Percentiles rank a stretch among this genome's conserved stretches.
phyloP scores from a whole-genome alignment of 148 eudicot species.

The Diospyros lotus region DNA sequence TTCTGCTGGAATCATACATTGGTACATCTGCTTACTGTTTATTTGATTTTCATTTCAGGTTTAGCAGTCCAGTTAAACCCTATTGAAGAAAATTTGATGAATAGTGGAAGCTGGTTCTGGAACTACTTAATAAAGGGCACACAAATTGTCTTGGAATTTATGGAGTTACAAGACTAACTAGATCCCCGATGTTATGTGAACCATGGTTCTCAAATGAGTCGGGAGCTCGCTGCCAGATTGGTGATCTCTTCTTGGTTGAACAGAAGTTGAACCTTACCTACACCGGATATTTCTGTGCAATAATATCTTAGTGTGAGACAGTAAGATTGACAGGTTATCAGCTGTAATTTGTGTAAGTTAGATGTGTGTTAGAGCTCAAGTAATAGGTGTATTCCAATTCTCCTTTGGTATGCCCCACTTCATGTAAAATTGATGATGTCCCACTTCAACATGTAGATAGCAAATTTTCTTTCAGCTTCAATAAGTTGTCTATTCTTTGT shows the following conservation, averaged over 20 bases:
- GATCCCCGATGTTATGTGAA: constrained; percentile 45
- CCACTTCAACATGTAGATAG: not conserved
- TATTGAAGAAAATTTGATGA: constrained; percentile 53
- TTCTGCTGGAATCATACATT: constrained; percentile 9
- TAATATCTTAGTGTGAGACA: constrained; percentile 12
- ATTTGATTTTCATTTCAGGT: constrained; percentile 41
- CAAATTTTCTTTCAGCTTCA: not conserved
- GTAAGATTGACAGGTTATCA: constrained; percentile 11
- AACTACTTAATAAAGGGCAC: constrained; percentile 60
- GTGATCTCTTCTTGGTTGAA: constrained; percentile 56
- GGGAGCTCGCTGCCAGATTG: constrained; percentile 7
- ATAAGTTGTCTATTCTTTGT: not conserved
- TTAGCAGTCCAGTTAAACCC: constrained; percentile 51
- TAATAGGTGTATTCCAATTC: constrained; percentile 5
- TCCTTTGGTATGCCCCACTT: not conserved
- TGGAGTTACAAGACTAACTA: constrained; percentile 38
- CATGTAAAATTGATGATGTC: not conserved
- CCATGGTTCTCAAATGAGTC: constrained; percentile 55
- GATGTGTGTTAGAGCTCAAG: constrained; percentile 19
- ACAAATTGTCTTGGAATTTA: constrained; percentile 68
- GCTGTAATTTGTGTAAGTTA: constrained; percentile 19
- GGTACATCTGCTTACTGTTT: not conserved
- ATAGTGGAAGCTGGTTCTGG: constrained; percentile 94
- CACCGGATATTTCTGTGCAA: constrained; percentile 16
- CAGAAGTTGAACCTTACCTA: constrained; percentile 70